Conservation (phyloP, 352 stramenopile species). For the Pythium periplocum region DNA sequence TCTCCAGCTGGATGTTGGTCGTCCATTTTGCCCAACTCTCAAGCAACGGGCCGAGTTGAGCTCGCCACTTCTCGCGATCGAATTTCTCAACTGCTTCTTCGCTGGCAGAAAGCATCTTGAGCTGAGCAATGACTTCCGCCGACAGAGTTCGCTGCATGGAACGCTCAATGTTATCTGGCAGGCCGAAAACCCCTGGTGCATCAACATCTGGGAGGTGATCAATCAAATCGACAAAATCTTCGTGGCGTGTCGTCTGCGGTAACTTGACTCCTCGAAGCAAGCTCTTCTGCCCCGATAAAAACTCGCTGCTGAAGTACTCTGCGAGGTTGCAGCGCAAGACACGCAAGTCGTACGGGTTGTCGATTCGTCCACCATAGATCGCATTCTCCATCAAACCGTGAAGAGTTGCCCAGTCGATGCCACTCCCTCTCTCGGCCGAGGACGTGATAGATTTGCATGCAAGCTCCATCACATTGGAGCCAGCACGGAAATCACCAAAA, state of each 20-base stretch:
- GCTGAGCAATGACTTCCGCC: constrained; percentile 73
- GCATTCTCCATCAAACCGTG: constrained; percentile 94
- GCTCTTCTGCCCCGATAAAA: constrained; percentile 57
- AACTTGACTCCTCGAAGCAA: constrained; percentile 69
- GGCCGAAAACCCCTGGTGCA: constrained; percentile 82
- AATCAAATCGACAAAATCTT: constrained; percentile 68
- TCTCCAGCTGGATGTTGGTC: constrained; percentile 47
- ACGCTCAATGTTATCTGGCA: constrained; percentile 94
- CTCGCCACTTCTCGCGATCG: constrained; percentile 89
- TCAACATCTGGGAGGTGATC: constrained; percentile 69
- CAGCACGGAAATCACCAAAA: constrained; percentile 91
- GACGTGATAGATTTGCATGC: constrained; percentile 30
- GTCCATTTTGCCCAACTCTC: constrained; percentile 88
- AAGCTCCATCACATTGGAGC: constrained; percentile 87
- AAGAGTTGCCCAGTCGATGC: constrained; percentile 89
- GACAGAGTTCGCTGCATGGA: constrained; percentile 90
- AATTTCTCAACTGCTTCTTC: constrained; percentile 68
- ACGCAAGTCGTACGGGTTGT: constrained; percentile 91
- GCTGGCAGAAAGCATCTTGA: constrained; percentile 79
- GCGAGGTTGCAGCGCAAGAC: constrained; percentile 87
- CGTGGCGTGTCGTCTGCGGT: constrained; percentile 51
- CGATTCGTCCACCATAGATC: constrained; percentile 93
- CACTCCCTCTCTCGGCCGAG: constrained; percentile 10
- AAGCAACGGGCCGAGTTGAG: constrained; percentile 85
- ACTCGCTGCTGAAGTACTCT: constrained; percentile 83